These are phyloP conservation scores for Spiromastix sp. DNA, from an alignment of 2,329 filamentous ascomycete genomes.

Conservation along the genomic window DNA sequence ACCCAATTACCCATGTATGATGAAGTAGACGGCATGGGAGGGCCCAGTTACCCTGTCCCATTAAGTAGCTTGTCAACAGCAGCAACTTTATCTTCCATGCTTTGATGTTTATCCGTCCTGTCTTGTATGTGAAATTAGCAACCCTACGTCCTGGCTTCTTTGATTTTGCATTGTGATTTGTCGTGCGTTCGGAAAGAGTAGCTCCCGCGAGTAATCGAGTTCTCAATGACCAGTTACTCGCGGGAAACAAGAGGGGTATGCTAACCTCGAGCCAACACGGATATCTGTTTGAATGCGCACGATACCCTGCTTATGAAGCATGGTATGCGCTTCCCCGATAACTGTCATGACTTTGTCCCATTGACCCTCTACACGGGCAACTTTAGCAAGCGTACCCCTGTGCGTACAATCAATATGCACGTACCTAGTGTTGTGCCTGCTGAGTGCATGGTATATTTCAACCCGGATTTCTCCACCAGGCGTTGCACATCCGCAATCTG, in stretches of 20 bases:
- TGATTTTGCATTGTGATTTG: constrained; percentile 1
- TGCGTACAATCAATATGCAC: constrained; percentile 20
- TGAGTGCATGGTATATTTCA: constrained; percentile 83
- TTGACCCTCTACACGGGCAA: constrained; percentile 56
- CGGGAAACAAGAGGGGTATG: constrained; percentile 2
- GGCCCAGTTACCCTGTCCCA: background rate
- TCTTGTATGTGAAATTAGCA: too few species aligned
- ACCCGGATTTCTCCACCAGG: constrained; percentile 66
- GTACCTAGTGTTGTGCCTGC: constrained; percentile 85
- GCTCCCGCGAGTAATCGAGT: background rate
- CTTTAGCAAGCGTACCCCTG: background rate
- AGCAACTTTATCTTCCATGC: constrained; percentile 67
- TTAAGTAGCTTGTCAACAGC: constrained; percentile 46
- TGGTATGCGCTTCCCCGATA: constrained; percentile 74
- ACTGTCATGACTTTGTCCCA: constrained; percentile 83
- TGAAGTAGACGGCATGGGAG: too few species aligned
- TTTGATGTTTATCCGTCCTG: constrained; percentile 78
- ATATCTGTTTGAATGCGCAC: constrained; percentile 82
- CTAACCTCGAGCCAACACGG: constrained; percentile 66
- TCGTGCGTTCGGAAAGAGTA: background rate
- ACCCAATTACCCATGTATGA: too few species aligned
- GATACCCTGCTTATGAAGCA: constrained; percentile 67
- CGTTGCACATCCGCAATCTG: constrained; percentile 85
- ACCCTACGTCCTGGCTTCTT: too few species aligned
- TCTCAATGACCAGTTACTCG: background rate